Base-by-base conservation (phyloP, 768 basidiomycete species). In the Kwoniella shandongensis region DNA sequence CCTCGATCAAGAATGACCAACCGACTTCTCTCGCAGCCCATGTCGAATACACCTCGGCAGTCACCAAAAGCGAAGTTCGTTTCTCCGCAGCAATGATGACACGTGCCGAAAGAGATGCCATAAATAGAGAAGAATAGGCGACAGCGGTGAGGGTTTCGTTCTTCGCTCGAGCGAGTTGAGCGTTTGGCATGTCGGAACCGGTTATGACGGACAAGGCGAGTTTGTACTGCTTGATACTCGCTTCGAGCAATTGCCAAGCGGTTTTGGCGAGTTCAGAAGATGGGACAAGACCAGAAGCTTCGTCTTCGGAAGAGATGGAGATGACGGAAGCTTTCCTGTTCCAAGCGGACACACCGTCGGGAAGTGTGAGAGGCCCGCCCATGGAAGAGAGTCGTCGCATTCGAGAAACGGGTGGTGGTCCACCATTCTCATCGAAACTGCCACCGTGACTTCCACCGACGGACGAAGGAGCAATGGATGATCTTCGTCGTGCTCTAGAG, bases 11-110 rank as follows among this genome's bases (percentile, higher is more conserved):
- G 60, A 70, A 76, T 4, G 73, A 73, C 74, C 73, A 76, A 10
- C 76, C 76, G 23, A 77, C 69, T 56, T 77, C 76, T 35, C 70
- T 57, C 2, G 76, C 75, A 11, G 76, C 74, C 76, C 76, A 76
- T 0, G 72, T 72, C 0, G 75, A 44, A 52, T 77, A 77, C 15
- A 76, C 67, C 54, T 76, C 76, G 27, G 75, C 71, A 4, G 72
- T 71, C 18, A 73, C 72, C 36, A 76, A 63, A 8, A 73, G 57
- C 1, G 68, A 59, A 1, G 69, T 66, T 30, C 66, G 51, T 26
- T 69, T 70, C 25, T 75, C 72, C 20, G 62, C 69, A 0, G 75
- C 75, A 20, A 63, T 54, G 4, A 65, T 20, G 8, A 76, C 42
- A 35, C 70, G 62, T 12, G 66, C 60, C 0, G 75, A 57, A 11